Base-by-base conservation (phyloP, 768 basidiomycete genomes). In the Pleurotus tuber-regium region DNA sequence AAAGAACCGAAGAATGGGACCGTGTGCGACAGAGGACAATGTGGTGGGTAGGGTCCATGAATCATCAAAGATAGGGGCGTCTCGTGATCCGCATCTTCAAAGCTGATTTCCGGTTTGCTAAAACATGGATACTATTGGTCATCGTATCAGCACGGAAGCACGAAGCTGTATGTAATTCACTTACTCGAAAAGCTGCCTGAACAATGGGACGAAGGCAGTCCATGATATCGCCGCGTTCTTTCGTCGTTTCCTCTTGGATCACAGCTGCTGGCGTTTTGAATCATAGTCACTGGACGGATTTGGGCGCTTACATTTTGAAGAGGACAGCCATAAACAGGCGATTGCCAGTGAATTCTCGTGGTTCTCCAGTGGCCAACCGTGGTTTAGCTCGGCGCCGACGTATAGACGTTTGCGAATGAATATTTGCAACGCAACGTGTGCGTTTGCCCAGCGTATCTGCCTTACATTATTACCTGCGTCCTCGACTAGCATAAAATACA, bases 401-500 rank as follows among this genome's bases (percentile, higher is more conserved):
- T 74, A 67, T 8, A 81, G 61, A 18, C 70, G 67, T 4, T 65
- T 54, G 18, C 69, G 69, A 21, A 83, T 53, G 56, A 71, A 78
- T 1, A 39, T 46, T 30, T 66, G 66, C 12, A 80, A 63, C 51
- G 81, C 75, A 0, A 51, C 29, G 2, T 71, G 69, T 9, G 80
- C 60, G 33, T 67, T 69, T 4, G 78, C 76, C 60, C 71, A 69
- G 42, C 69, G 59, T 11, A 82, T 66, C 53, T 78, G 80, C 43
- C 68, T 67, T 31, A 70, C 57, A 59, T 82, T 83, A 54, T 70
- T 74, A 48, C 73, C 76, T 23, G 80, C 75, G 54, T 84, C 82
- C 26, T 82, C 72, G 16, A 52, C 19, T 35, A 83, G 65, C 79
- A 86, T 83, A 29, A 77, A 61, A 59, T 78, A 83, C 46, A 79